Evolutionary conservation across 345 rosid species (phyloP).

Genomic region (Bretschneidera sinensis): DNA sequence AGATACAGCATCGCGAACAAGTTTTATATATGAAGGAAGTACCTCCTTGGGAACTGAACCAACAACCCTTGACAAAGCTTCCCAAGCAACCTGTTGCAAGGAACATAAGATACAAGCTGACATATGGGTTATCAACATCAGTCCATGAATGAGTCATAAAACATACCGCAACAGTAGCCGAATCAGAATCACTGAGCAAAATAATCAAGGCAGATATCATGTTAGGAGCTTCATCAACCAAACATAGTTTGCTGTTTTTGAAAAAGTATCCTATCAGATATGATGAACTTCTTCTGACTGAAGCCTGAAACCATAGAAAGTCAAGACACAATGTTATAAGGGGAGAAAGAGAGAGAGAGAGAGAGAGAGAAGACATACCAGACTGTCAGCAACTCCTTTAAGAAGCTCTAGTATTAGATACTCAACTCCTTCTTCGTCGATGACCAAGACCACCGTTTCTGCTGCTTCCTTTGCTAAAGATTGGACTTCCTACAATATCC

Average conservation of each 20-base stretch:
- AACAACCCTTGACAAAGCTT: constrained; percentile 81
- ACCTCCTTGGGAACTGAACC: constrained; percentile 91
- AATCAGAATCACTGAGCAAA: constrained; percentile 84
- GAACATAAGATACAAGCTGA: constrained; percentile 22
- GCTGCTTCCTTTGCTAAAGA: constrained; percentile 83
- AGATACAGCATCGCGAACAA: constrained; percentile 92
- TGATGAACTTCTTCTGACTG: constrained; percentile 81
- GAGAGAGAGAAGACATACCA: constrained; percentile 38
- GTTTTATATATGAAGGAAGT: constrained; percentile 80
- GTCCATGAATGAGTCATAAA: constrained; percentile 12
- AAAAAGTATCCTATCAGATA: constrained; percentile 88
- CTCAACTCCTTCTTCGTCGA: constrained; percentile 93
- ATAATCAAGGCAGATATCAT: constrained; percentile 84
- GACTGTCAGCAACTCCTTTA: constrained; percentile 71
- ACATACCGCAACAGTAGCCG: constrained; percentile 74
- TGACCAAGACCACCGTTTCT: constrained; percentile 75
- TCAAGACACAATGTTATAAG: constrained; percentile 3
- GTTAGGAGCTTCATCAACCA: constrained; percentile 94
- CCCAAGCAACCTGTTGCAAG: constrained; percentile 77
- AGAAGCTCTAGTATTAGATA: constrained; percentile 77
- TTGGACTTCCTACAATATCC: constrained; percentile 67
- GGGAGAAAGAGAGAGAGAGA: constrained; percentile 7
- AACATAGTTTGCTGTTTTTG: constrained; percentile 84
- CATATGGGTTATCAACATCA: constrained; percentile 4
- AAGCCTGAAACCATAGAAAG: constrained; percentile 49